Base-by-base conservation (phyloP, 768 basidiomycete genomes). In the Podaxis carcinomalis region DNA sequence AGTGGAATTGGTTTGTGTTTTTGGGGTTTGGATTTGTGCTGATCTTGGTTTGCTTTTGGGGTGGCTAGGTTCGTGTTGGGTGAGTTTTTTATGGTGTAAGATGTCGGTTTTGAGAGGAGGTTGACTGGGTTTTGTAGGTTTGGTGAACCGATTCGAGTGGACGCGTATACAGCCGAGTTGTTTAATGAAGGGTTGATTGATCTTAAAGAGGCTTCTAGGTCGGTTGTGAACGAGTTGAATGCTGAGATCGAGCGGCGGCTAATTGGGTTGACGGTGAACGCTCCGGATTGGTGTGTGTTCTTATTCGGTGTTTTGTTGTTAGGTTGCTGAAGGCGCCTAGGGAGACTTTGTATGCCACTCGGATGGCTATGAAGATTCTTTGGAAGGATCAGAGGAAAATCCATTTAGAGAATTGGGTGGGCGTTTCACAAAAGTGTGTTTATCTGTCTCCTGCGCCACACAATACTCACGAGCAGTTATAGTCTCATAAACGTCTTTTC, bases 271-370 rank as follows among this genome's bases (percentile, higher is more conserved):
- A 87, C 86, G 0, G 79, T 89, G 42, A 89, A 90, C 65, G 84
- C 86, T 0, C 80, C 78, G 3, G 85, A 90, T 66, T 89, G 89
- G 88, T 87, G 75, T 51, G 78, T 72, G 7, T 55, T 21, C 2
- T 46, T 44, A 7, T 19, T 44, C 5, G 28, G 16, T 52, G 36
- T 23, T 47, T 28, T 35, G 6, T 2, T 13, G 5, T 44, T 10
- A 50, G 21, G 21, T 35, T 54, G 62, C 42, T 55, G 50, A 68
- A 36, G 58, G 21, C 21, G 14, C 63, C 25, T 42, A 87, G 87
- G 87, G 86, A 89, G 57, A 83, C 85, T 0, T 68, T 86, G 2
- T 81, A 82, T 65, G 83, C 83, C 10, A 82, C 83, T 0, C 78
- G 78, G 57, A 83, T 83, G 73, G 83, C 86, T 1, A 70, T 81